Base-by-base conservation (phyloP, 2,329 filamentous ascomycete genomes). In the Colletotrichum spaethianum region DNA sequence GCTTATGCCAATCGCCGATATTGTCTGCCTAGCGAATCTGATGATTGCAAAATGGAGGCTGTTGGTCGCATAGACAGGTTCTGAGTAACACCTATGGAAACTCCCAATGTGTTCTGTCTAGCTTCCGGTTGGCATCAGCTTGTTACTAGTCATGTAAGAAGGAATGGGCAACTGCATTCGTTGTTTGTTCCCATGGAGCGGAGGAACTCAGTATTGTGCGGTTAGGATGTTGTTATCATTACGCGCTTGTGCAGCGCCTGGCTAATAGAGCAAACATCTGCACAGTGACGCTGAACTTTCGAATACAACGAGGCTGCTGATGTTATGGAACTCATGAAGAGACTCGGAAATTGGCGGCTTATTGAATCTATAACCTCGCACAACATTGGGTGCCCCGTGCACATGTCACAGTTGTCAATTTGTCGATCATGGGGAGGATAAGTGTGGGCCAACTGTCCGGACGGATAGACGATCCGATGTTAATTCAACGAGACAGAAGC, bases 321-420 rank as follows among this genome's bases (percentile, higher is more conserved):
- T 26, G 14, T 31, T 20, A 1, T 36, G 14, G 26, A 31, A 3
- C 18, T 16, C 14, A 20, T 18, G 1, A 28, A 28, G 26, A 31
- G 28, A 50, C 6, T 6, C 23, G 18, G 14, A 6, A 14, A 12
- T 50, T 18, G 2, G 18, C 5, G 20, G 4, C 26, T 8, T 8
- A 18, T 50, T 26, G 44, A 16, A 28, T 28, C 2, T 6, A 3
- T 1, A 14, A 20, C 23, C 38, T 40, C 52, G 61, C 67, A 48
- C 36, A 28, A 53, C 62, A 16, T 66, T 20, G 38, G 6, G 67
- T 31, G 62, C 44, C 28, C 62, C 28, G 62, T 60, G 62, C 67
- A 31, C 62, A 4, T 2, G 4, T 48, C 67, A 18, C 53, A 1
- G 1, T 8, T 46, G 20, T n/a, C 26, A 6, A n/a, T 36, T 7